Conservation (phyloP, 2,329 filamentous ascomycete species). For the Neofusicoccum parvum region DNA sequence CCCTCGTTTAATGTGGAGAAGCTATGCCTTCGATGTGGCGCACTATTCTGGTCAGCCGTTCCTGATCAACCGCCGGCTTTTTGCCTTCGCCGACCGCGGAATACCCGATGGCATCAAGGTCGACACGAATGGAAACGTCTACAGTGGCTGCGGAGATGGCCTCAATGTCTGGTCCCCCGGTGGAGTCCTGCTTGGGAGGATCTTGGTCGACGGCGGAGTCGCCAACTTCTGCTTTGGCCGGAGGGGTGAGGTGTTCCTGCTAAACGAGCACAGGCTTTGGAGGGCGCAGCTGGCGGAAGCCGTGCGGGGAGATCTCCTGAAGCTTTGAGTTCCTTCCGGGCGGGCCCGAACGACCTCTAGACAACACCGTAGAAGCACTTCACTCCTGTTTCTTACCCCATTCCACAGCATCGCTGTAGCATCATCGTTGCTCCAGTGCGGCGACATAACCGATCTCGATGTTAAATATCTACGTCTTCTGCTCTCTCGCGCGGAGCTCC, state of each 20-base stretch:
- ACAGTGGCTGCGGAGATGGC: slow-evolving; percentile 52
- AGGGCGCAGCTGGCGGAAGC: slow-evolving; percentile 22
- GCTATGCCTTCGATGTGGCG: slow-evolving; percentile 47
- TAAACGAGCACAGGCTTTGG: slow-evolving; percentile 44
- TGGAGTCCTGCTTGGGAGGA: slow-evolving; percentile 46
- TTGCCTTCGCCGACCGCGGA: slow-evolving; percentile 53
- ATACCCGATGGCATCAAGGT: slow-evolving; percentile 54
- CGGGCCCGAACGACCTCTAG: not conserved
- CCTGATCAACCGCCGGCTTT: slow-evolving; percentile 51
- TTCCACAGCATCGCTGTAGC: too few species aligned
- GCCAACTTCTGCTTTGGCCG: slow-evolving; percentile 54
- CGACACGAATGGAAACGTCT: slow-evolving; percentile 59
- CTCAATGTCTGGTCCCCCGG: slow-evolving; percentile 53
- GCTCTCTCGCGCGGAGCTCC: too few species aligned
- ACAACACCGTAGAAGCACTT: not conserved
- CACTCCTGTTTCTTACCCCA: too few species aligned
- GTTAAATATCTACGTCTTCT: too few species aligned
- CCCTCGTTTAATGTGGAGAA: slow-evolving; percentile 5
- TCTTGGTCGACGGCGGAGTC: slow-evolving; percentile 38
- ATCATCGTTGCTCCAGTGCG: too few species aligned
- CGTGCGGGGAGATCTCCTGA: slow-evolving; percentile 24
- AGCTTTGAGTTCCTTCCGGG: not conserved
- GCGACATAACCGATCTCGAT: too few species aligned
- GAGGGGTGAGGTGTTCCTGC: slow-evolving; percentile 50
- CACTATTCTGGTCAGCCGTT: slow-evolving; percentile 39